A percentile compares a stretch with the other conserved stretches of the same genome.
These are phyloP conservation scores for Rhododendron griersonianum DNA, from an alignment of 148 eudicot genomes.

Conservation along the genomic window DNA sequence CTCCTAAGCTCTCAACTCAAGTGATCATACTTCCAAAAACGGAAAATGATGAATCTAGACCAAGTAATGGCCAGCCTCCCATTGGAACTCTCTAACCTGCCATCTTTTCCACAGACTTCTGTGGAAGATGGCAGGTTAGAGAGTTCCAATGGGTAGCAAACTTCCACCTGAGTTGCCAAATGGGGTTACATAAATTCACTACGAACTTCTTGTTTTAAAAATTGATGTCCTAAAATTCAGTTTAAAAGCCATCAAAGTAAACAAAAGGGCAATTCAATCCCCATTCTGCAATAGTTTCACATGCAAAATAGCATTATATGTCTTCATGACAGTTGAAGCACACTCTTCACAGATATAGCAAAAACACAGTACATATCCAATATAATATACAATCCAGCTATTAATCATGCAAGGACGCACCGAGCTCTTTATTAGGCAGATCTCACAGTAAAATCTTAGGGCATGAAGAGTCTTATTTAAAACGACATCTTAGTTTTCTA, in stretches of 20 bases:
- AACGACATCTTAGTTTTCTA: not conserved
- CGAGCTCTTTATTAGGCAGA: not conserved
- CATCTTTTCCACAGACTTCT: not conserved
- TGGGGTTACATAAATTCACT: not conserved
- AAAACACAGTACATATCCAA: not conserved
- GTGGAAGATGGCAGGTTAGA: not conserved
- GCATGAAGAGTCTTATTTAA: not conserved
- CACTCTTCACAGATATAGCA: not conserved
- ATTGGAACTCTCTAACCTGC: not conserved
- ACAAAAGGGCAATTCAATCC: not conserved
- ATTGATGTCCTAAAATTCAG: conserved; percentile 1
- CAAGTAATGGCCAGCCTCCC: not conserved
- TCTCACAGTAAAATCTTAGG: not conserved
- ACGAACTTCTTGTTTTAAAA: not conserved
- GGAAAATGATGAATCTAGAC: not conserved
- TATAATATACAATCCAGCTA: not conserved
- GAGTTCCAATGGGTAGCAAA: not conserved
- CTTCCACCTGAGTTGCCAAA: not conserved
- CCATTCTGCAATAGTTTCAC: not conserved
- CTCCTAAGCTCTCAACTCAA: not conserved
- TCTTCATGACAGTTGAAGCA: not conserved
- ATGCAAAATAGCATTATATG: not conserved
- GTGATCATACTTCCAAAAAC: not conserved
- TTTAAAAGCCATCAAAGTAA: not conserved
- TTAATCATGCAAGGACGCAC: not conserved